Percentiles rank a stretch among this genome's conserved stretches.
phyloP scores from a whole-genome alignment of 768 basidiomycete genomes.

The Hygrocybe coccinea region DNA sequence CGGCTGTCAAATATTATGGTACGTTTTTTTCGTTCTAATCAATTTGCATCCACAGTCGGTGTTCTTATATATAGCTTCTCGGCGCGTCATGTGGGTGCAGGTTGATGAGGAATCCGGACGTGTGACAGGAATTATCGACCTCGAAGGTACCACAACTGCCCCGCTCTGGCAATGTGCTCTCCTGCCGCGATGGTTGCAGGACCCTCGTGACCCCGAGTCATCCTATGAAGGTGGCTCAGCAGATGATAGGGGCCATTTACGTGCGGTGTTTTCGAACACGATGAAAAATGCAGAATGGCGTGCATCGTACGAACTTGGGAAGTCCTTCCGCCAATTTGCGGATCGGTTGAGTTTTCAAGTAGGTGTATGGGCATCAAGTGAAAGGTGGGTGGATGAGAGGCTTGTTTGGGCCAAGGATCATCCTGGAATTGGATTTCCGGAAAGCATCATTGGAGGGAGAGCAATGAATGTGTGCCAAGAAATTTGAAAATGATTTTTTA shows the following conservation, averaged over 20 bases:
- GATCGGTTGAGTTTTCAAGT: slow-evolving; percentile 6
- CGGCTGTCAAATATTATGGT: slow-evolving; percentile 20
- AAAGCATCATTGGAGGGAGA: no score
- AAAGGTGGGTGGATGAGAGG: slow-evolving; percentile 12
- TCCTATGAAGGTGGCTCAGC: slow-evolving; percentile 8
- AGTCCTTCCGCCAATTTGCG: slow-evolving; percentile 10
- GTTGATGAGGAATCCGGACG: slow-evolving; percentile 14
- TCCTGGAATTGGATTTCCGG: neutral
- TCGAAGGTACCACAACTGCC: slow-evolving; percentile 15
- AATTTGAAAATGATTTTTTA: no score
- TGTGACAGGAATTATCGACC: slow-evolving; percentile 17
- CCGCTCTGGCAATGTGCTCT: slow-evolving; percentile 21
- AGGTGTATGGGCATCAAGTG: slow-evolving; percentile 12
- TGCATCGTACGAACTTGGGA: slow-evolving; percentile 5
- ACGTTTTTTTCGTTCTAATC: neutral
- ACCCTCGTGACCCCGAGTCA: slow-evolving; percentile 9
- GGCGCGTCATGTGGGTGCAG: no score
- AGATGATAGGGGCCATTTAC: slow-evolving; percentile 2
- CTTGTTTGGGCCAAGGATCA: neutral
- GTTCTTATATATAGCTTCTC: no score
- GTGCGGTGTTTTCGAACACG: slow-evolving; percentile 8
- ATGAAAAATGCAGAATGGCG: slow-evolving; percentile 11
- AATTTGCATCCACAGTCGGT: neutral
- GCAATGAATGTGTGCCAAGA: no score
- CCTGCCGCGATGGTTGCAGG: slow-evolving; percentile 18